Base-by-base conservation (phyloP, 2,329 filamentous ascomycete genomes). In the Sclerotinia subarctica region DNA sequence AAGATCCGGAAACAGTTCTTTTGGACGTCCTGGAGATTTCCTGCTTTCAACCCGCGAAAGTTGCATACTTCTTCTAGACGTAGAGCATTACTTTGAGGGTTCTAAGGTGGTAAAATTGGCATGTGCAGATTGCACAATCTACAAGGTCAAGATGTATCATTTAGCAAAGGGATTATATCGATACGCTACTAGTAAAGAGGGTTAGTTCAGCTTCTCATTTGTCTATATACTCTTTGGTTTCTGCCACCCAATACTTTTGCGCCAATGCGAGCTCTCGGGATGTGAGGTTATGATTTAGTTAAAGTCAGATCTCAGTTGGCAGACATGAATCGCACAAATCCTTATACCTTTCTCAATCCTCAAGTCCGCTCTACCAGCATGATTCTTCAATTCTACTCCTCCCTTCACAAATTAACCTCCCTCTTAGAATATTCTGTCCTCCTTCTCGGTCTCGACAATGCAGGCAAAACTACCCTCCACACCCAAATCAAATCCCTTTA, bases 381-480 rank as follows among this genome's bases (percentile, higher is more conserved):
- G 24, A 24, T 2, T 11, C 29, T 35, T 10, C 10, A 51, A 29
- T 17, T 53, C 54, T 46, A 24, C 68, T 51, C 67, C n/a, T 35
- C 19, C 29, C 24, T 21, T 60, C 51, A 58, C 42, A 49, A 49
- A 17, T 58, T 53, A 52, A 65, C 53, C 69, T 21, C 59, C 49
- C 62, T 58, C 24, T 64, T 42, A 95, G 94, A 98, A 83, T 98
- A 97, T 84, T 97, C 94, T 29, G 92, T 97, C 76, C 92, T 98
- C 77, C 90, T 98, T 73, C 91, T 98, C 75, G 95, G 95, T 71
- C 91, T 98, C 77, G 95, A 98, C 84, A 98, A 98, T 78, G 95
- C 95, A 70, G 95, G 95, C 80, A 98, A 98, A 84, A 98, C 95
- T 52, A 98, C 95, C 35, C 94, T 98, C 78, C 93, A 97, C 80